Evolutionary conservation across 225 moss, liverwort and hornwort species (phyloP), one percentile per base, ranked within the genome.

Genomic region (Marchantia polymorpha): DNA sequence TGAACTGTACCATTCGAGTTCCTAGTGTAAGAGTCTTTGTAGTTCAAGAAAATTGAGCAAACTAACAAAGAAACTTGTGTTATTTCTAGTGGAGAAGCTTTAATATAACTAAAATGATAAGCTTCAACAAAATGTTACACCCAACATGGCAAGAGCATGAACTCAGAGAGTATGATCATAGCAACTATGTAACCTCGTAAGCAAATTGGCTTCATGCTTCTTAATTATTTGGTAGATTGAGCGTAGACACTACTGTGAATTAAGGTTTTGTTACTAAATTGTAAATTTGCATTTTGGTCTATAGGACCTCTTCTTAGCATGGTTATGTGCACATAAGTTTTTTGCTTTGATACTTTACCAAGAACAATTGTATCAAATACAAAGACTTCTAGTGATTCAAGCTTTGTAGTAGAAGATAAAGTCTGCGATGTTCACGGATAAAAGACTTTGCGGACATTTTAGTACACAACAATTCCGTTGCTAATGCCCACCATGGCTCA

Each of bases 311-410:
- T 89, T 27, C 52, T 88, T 15, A 85, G 81, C 78, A 90, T 84
- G 47, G 83, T 85, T 48, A 87, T 91, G 87, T 88, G 89, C 84
- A 87, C 85, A 8, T 79, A 89, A 81, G 82, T 92, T 20, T 92
- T 90, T 79, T 85, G 88, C 60, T 92, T 90, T 56, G 85, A 90
- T 47, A 89, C 87, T 5, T 82, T 82, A 74, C 53, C 83, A 31
- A 66, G 74, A 52, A 82, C 84, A 30, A 61, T n/a, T 26, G 64
- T 64, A 49, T 39, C 83, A 25, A 77, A 53, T 50, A 17, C 77
- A 15, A 53, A 13, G 31, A 29, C 26, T 69, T 69, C 68, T 13
- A 17, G 68, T 7, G 68, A 80, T 46, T 74, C 72, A 0, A 88
- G 84, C 26, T 77, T 82, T 23, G 76, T 84, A 72, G 82, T 76